These are phyloP conservation scores for Neophaeococcomyces mojaviensis DNA, from an alignment of 2,329 filamentous ascomycete species.

Conservation along the genomic window DNA sequence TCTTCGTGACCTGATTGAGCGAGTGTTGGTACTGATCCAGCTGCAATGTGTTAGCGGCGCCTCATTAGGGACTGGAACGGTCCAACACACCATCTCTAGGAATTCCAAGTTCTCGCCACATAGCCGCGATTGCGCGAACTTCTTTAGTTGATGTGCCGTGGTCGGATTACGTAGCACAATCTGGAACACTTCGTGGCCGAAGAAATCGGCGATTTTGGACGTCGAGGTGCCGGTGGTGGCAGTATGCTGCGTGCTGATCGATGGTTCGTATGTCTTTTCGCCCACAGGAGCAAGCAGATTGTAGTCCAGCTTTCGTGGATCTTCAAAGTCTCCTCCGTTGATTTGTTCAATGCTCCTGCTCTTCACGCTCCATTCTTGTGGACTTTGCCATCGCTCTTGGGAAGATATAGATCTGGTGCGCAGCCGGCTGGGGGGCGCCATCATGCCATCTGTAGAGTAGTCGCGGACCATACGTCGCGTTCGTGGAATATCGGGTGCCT, in stretches of 20 bases:
- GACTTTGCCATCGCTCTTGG: background rate
- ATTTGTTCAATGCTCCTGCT: background rate
- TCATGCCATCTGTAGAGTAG: constrained; percentile 1
- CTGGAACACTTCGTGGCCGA: constrained; percentile 45
- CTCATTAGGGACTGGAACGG: background rate
- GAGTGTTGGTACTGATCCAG: constrained; percentile 39
- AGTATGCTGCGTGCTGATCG: constrained; percentile 10
- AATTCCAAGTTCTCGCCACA: constrained; percentile 47
- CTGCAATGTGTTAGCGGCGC: constrained; percentile 24
- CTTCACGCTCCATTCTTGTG: background rate
- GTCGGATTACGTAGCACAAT: constrained; percentile 44
- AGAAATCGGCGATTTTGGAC: constrained; percentile 35
- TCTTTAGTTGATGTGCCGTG: constrained; percentile 41
- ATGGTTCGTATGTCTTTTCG: constrained; percentile 11
- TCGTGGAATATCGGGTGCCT: too few species aligned
- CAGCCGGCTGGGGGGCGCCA: background rate
- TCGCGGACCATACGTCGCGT: background rate
- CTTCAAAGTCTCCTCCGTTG: constrained; percentile 5
- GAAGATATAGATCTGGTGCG: background rate
- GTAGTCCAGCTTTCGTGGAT: constrained; percentile 14
- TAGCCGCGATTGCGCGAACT: constrained; percentile 43
- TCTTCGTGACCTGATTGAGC: constrained; percentile 38
- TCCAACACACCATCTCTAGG: constrained; percentile 39
- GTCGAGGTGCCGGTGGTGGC: constrained; percentile 8
- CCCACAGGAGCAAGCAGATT: constrained; percentile 12